phyloP scores from a whole-genome alignment of 176 grass and related monocot species.

The Microstegium vimineum region DNA sequence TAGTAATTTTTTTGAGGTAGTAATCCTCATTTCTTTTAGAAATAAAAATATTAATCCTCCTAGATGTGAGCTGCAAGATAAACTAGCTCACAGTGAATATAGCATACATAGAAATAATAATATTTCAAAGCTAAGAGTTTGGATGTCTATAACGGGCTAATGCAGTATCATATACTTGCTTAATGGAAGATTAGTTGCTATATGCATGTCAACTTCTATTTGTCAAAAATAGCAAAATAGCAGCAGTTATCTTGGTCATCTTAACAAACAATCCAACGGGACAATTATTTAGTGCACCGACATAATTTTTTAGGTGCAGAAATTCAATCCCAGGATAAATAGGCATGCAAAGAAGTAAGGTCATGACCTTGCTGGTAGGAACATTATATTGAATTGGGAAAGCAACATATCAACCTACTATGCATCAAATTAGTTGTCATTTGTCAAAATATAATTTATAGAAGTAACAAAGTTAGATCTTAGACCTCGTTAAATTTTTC shows the following conservation, averaged over 20 bases:
- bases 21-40: neutral
- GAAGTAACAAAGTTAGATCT: constrained; percentile 6
- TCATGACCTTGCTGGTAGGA: neutral
- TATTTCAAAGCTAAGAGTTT: neutral
- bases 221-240: neutral
- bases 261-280: neutral
- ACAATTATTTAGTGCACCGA: neutral
- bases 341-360: neutral
- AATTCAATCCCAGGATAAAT: neutral
- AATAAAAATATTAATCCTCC: constrained; percentile 18
- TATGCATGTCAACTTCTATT: neutral
- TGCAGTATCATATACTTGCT: neutral
- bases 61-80: neutral
- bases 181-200: neutral
- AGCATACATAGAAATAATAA: neutral
- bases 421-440: neutral
- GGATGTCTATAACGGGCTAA: neutral
- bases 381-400: neutral
- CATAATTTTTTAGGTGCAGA: neutral
- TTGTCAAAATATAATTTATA: neutral
- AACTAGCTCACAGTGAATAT: neutral
- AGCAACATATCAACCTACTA: neutral
- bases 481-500: constrained; percentile 67
- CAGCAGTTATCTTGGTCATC: constrained; percentile 1
- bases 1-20: neutral